These are phyloP conservation scores for Solanum aculeatissimum DNA, from an alignment of 305 asterid genomes.

Conservation along the genomic window DNA sequence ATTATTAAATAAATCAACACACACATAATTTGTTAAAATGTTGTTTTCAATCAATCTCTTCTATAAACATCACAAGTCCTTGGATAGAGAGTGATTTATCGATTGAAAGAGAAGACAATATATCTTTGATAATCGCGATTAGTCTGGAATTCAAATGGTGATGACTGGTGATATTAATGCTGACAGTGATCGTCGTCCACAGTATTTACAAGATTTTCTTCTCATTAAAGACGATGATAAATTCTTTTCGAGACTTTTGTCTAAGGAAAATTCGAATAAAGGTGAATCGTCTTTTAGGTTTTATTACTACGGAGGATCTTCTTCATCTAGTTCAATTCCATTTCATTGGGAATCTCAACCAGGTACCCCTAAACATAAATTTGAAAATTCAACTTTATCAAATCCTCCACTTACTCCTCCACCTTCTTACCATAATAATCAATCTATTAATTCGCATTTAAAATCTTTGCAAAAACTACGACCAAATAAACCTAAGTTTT, in stretches of 20 bases:
- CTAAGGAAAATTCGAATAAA: slow-evolving; percentile 15
- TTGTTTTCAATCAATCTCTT: background rate
- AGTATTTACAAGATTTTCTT: slow-evolving; percentile 7
- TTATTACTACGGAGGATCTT: slow-evolving; percentile 5
- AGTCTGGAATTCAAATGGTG: background rate
- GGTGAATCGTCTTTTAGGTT: background rate
- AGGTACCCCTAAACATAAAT: background rate
- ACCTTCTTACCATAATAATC: background rate
- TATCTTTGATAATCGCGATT: background rate
- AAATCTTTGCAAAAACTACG: background rate
- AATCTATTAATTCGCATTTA: background rate
- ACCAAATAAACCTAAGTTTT: background rate
- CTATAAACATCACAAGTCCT: background rate
- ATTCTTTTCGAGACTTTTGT: slow-evolving; percentile 31
- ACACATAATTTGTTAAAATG: background rate
- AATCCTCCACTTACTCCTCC: background rate
- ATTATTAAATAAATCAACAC: background rate
- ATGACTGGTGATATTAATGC: background rate
- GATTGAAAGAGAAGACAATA: background rate
- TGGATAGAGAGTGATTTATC: background rate
- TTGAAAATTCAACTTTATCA: background rate
- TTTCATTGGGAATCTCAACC: slow-evolving; percentile 3
- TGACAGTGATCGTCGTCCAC: background rate
- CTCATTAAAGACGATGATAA: slow-evolving; percentile 25
- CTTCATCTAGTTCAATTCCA: slow-evolving; percentile 2